Conservation (phyloP, 1,284 basidiomycete species). For the Leccinum fuscescens region DNA sequence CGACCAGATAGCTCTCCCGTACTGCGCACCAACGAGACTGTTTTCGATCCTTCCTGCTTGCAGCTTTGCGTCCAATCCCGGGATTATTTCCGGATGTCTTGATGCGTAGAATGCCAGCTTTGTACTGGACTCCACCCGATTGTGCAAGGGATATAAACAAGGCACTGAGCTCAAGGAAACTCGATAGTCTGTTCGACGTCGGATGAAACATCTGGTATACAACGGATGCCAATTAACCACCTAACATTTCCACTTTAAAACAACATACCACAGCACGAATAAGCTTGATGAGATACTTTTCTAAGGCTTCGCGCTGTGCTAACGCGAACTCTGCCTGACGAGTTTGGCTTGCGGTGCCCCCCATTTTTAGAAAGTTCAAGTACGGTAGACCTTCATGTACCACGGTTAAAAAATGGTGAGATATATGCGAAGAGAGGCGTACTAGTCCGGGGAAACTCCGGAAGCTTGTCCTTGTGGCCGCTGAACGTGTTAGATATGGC, state of each 20-base stretch:
- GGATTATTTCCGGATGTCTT: conserved; percentile 48
- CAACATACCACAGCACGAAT: conserved; percentile 78
- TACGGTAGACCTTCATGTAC: conserved; percentile 70
- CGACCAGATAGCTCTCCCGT: conserved; percentile 89
- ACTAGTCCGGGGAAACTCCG: conserved; percentile 91
- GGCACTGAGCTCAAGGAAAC: conserved; percentile 94
- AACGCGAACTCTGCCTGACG: conserved; percentile 75
- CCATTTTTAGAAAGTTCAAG: conserved; percentile 76
- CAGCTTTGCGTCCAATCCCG: conserved; percentile 62
- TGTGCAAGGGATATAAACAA: conserved; percentile 84
- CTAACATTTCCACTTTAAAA: conserved; percentile 4
- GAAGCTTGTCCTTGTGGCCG: conserved; percentile 72
- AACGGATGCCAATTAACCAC: neutral
- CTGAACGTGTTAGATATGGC: conserved; percentile 80
- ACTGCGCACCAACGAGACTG: conserved; percentile 91
- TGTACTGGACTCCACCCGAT: conserved; percentile 81
- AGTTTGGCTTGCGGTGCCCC: conserved; percentile 48
- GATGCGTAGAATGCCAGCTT: conserved; percentile 82
- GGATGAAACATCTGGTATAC: conserved; percentile 90
- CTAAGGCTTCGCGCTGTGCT: conserved; percentile 77
- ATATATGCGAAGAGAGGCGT: conserved; percentile 29
- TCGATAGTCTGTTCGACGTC: conserved; percentile 86
- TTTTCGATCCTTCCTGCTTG: conserved; percentile 67
- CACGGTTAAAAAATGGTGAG: neutral
- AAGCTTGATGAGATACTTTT: conserved; percentile 87